A percentile compares a stretch with the other conserved stretches of the same genome.
These are phyloP conservation scores for Schizothecium vesticola DNA, from an alignment of 495 filamentous ascomycete genomes.

Conservation along the genomic window DNA sequence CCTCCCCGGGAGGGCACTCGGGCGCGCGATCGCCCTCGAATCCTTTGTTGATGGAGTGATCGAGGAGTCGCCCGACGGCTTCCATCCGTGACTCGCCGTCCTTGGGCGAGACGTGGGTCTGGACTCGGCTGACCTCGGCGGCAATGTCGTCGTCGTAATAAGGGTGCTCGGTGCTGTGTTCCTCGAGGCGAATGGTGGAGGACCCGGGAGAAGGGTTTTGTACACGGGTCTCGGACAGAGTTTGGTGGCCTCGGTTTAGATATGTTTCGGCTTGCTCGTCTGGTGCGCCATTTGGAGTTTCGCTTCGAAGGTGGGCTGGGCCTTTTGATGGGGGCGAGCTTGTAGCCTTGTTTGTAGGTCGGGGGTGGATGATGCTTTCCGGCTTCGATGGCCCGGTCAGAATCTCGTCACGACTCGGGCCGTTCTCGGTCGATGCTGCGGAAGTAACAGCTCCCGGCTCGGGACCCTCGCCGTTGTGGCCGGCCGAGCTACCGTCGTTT, in stretches of 20 bases:
- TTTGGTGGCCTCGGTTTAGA: constrained; percentile 16
- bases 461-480: neutral
- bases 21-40: constrained; percentile 48
- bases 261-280: constrained; percentile 8
- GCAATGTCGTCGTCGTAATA: constrained; percentile 59
- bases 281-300: constrained; percentile 7
- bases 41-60: constrained; percentile 51
- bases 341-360: neutral
- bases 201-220: constrained; percentile 19
- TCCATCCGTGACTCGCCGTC: constrained; percentile 48
- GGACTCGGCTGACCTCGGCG: constrained; percentile 55
- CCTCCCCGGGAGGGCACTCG: constrained; percentile 41
- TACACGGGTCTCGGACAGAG: constrained; percentile 21
- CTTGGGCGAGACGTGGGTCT: constrained; percentile 45
- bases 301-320: neutral
- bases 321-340: neutral
- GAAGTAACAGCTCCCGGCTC: constrained; percentile 15
- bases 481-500: neutral
- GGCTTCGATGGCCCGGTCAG: constrained; percentile 26
- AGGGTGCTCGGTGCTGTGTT: constrained; percentile 52
- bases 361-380: constrained; percentile 19
- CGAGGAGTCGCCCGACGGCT: constrained; percentile 58
- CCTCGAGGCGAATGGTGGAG: constrained; percentile 34
- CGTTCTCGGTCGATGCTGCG: neutral
- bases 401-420: constrained; percentile 13